Evolutionary conservation across 1,284 basidiomycete species (phyloP).

Genomic region (Ceratobasidium sp.): DNA sequence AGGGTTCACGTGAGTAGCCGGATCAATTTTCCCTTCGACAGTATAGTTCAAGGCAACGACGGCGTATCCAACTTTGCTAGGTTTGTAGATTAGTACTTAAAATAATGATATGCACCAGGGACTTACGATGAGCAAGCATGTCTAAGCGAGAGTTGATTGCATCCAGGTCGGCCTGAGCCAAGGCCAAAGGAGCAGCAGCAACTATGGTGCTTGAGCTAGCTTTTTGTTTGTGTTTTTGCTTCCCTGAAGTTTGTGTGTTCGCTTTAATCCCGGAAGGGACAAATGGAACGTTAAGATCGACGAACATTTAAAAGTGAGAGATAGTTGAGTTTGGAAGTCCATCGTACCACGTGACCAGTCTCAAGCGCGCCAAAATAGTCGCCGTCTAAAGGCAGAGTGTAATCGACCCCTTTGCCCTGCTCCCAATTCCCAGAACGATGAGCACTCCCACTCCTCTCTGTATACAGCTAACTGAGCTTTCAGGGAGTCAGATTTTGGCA

Average conservation of each 20-base stretch:
- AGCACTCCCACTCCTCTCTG: too few species aligned
- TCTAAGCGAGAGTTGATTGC: slow-evolving; percentile 66
- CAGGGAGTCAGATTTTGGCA: too few species aligned
- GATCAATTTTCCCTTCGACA: slow-evolving; percentile 74
- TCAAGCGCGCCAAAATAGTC: neutral
- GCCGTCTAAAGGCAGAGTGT: too few species aligned
- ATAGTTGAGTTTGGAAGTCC: neutral
- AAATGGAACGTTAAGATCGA: slow-evolving; percentile 71
- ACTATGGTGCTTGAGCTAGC: slow-evolving; percentile 6
- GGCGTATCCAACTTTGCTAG: slow-evolving; percentile 78
- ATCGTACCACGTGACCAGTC: neutral
- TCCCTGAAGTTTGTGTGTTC: slow-evolving; percentile 58
- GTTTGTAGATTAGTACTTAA: slow-evolving; percentile 48
- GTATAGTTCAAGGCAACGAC: slow-evolving; percentile 79
- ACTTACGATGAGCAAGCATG: slow-evolving; percentile 67
- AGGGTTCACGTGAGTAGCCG: slow-evolving; percentile 73
- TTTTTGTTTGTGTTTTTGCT: slow-evolving; percentile 58
- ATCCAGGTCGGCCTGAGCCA: slow-evolving; percentile 61
- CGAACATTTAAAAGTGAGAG: slow-evolving; percentile 62
- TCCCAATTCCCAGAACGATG: too few species aligned
- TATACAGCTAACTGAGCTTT: too few species aligned
- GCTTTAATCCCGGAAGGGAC: slow-evolving; percentile 53
- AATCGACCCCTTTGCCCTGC: too few species aligned
- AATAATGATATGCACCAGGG: neutral
- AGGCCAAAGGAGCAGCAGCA: slow-evolving; percentile 51